Base-by-base conservation (phyloP, 106 monocot genomes). In the Posidonia australis region DNA sequence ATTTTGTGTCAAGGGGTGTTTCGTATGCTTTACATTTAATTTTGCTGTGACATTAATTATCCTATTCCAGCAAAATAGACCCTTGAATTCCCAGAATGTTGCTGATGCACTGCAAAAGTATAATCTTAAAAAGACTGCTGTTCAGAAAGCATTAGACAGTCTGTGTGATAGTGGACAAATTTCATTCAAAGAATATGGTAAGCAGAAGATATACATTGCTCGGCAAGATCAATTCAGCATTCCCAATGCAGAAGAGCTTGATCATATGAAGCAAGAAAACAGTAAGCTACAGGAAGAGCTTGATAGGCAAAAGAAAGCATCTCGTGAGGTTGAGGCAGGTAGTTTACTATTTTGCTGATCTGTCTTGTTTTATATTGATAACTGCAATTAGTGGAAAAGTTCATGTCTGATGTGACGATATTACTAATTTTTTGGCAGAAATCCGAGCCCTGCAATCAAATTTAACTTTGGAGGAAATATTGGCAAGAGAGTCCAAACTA, bases 41-140 rank as follows among this genome's bases (percentile, higher is more conserved):
- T 25, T 61, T 32, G 32, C 29, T 10, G 22, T 6, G 10, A 36
- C 36, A 36, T 36, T 36, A 7, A 36, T 36, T 61, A 53, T 41
- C 41, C 27, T 51, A 44, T 65, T 31, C 21, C 86, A 96, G 94
- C 90, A 90, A 96, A 96, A 96, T 61, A 82, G 77, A 65, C 90
- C 94, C 19, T 47, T 96, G 52, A 96, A 96, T 72, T 76, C 84
- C 29, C 94, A 96, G 70, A 96, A 96, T 80, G 86, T 70, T 47
- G 94, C 94, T 57, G 94, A 94, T 77, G 90, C 94, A 14, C 64
- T 93, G 75, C 93, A 89, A 81, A 93, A 93, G 67, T 89, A 67
- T 64, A 93, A 86, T 69, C 83, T 94, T 5, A 94, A 94, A 44
- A 94, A 94, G 71, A 76, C 81, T 59, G 93, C 86, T 41, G 77